phyloP scores from a whole-genome alignment of 2,329 filamentous ascomycete species.

The Trichoderma polysporum region DNA sequence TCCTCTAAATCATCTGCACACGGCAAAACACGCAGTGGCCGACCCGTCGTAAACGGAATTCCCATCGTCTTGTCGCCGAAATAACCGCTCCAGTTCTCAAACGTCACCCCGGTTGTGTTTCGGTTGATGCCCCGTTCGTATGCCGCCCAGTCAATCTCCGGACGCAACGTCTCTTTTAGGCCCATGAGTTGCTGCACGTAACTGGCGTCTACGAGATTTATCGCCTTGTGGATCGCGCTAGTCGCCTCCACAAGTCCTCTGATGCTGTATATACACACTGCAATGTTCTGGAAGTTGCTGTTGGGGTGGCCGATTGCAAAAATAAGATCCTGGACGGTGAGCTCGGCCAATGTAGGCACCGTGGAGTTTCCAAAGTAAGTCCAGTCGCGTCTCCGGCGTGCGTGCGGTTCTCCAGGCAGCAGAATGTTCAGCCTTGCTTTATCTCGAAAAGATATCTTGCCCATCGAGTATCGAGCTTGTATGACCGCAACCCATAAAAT shows the following conservation, averaged over 20 bases:
- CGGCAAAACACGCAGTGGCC: neutral
- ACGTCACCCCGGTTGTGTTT: constrained; percentile 20
- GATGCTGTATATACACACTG: neutral
- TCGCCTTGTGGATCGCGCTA: neutral
- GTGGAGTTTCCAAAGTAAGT: neutral
- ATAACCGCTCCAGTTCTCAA: constrained; percentile 28
- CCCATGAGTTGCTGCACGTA: neutral
- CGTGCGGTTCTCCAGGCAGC: neutral
- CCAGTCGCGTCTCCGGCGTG: neutral
- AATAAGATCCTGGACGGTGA: neutral
- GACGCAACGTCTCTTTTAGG: fast-evolving
- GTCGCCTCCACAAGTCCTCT: neutral
- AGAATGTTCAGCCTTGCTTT: neutral
- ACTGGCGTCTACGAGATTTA: neutral
- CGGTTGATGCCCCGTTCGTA: constrained; percentile 20
- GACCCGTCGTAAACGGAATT: constrained; percentile 3
- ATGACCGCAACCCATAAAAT: neutral
- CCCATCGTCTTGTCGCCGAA: neutral
- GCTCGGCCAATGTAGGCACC: neutral
- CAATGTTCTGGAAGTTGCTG: neutral
- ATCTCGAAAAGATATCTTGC: neutral
- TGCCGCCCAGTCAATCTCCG: neutral
- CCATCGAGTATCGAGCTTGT: neutral
- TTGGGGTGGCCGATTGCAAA: neutral
- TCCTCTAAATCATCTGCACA: constrained; percentile 3